phyloP scores from a whole-genome alignment of 2,329 filamentous ascomycete genomes.

The Chalara sp. region DNA sequence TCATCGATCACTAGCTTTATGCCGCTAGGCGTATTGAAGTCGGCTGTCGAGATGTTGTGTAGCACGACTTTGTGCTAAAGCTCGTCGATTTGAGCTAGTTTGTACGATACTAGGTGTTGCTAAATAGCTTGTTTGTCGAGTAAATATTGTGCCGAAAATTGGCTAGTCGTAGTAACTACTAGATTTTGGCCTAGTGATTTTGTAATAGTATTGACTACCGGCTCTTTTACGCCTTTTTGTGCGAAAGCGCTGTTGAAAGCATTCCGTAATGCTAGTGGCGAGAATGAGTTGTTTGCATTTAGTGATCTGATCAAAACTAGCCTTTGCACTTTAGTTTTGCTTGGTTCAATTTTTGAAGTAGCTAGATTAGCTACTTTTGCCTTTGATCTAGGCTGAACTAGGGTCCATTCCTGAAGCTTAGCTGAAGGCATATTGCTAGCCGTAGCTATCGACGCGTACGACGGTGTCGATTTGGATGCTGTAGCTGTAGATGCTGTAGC shows the following conservation, averaged over 20 bases:
- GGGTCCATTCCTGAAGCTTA: too few relatives aligned
- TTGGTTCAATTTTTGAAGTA: too few relatives aligned
- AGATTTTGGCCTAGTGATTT: background rate
- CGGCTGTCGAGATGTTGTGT: background rate
- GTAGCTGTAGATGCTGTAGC: too few relatives aligned
- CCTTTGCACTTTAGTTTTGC: too few relatives aligned
- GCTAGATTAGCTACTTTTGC: too few relatives aligned
- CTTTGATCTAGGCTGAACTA: too few relatives aligned
- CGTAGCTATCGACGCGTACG: too few relatives aligned
- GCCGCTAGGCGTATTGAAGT: background rate
- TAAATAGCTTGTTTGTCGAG: background rate
- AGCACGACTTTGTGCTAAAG: background rate
- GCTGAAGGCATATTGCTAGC: too few relatives aligned
- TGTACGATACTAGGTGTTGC: background rate
- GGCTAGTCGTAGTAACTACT: background rate
- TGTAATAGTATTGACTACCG: background rate
- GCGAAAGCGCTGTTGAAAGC: background rate
- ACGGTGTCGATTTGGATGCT: too few relatives aligned
- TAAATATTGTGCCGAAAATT: background rate
- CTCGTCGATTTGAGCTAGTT: background rate
- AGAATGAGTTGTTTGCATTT: too few relatives aligned
- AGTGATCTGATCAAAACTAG: too few relatives aligned
- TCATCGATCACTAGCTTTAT: slow-evolving; percentile 1
- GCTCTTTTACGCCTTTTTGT: background rate
- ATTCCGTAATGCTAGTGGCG: too few relatives aligned